These are phyloP conservation scores for Lactarius tabidus DNA, from an alignment of 768 basidiomycete species.

Conservation along the genomic window DNA sequence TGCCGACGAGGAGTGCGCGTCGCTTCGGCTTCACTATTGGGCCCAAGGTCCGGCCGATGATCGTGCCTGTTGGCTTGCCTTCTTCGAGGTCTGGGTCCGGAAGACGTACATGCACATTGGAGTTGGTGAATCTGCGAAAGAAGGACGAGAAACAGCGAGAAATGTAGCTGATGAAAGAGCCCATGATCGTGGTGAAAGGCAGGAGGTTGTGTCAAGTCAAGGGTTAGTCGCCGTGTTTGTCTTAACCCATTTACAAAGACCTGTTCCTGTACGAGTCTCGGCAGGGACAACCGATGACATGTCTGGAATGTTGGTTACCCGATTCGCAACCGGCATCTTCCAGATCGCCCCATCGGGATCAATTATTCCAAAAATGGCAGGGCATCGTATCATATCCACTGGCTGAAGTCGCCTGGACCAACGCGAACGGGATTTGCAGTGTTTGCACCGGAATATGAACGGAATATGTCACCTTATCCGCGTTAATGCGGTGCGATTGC, in stretches of 20 bases:
- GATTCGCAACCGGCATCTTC: background rate
- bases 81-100: background rate
- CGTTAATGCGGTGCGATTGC: background rate
- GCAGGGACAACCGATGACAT: too few species aligned
- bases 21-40: background rate
- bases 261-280: too few species aligned
- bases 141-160: background rate
- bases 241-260: too few species aligned
- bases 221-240: too few species aligned
- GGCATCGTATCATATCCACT: too few species aligned
- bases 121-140: background rate
- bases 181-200: background rate
- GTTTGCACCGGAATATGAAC: background rate
- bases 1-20: constrained; percentile 27
- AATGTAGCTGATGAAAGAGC: constrained; percentile 2
- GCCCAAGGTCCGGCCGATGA: background rate
- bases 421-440: too few species aligned
- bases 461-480: too few species aligned
- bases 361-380: background rate
- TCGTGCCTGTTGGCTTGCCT: background rate
- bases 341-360: background rate
- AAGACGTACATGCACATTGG: background rate
- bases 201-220: background rate
- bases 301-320: background rate
- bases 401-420: too few species aligned